Percentiles rank a stretch among this genome's conserved stretches.
These are phyloP conservation scores for Colletotrichum musicola DNA, from an alignment of 2,329 filamentous ascomycete species.

Conservation along the genomic window DNA sequence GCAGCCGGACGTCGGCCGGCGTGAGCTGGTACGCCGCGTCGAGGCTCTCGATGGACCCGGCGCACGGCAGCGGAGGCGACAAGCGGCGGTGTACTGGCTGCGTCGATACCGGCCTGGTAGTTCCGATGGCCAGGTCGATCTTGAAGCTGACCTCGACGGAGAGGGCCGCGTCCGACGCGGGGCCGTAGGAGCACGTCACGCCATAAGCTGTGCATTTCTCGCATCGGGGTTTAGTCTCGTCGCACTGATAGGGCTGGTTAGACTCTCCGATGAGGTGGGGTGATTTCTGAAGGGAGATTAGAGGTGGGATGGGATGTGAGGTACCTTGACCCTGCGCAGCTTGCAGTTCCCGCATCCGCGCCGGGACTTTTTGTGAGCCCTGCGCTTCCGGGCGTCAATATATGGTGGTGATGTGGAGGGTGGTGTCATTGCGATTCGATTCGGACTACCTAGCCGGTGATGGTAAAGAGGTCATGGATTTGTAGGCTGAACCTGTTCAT, in stretches of 20 bases:
- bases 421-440: not conserved
- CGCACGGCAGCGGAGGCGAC: conserved; percentile 23
- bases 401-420: not conserved
- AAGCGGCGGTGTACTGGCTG: too few relatives aligned
- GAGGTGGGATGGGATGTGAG: conserved; percentile 24
- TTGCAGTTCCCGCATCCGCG: conserved; percentile 70
- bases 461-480: too few relatives aligned
- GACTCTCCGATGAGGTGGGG: not conserved
- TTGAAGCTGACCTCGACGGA: conserved; percentile 22
- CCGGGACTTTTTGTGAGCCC: conserved; percentile 64
- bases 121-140: too few relatives aligned
- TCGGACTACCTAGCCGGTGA: too few relatives aligned
- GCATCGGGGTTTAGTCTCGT: conserved; percentile 64
- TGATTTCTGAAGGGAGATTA: not conserved
- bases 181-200: conserved; percentile 62
- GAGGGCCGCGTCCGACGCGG: conserved; percentile 42
- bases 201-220: conserved; percentile 60
- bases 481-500: not conserved
- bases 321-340: conserved; percentile 64
- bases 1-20: conserved; percentile 48
- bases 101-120: too few relatives aligned
- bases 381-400: conserved; percentile 45
- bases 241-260: conserved; percentile 56
- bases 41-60: conserved; percentile 41
- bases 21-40: conserved; percentile 49